These are phyloP conservation scores for Globisporangium cylindrosporum DNA, from an alignment of 352 stramenopile species.

Conservation along the genomic window DNA sequence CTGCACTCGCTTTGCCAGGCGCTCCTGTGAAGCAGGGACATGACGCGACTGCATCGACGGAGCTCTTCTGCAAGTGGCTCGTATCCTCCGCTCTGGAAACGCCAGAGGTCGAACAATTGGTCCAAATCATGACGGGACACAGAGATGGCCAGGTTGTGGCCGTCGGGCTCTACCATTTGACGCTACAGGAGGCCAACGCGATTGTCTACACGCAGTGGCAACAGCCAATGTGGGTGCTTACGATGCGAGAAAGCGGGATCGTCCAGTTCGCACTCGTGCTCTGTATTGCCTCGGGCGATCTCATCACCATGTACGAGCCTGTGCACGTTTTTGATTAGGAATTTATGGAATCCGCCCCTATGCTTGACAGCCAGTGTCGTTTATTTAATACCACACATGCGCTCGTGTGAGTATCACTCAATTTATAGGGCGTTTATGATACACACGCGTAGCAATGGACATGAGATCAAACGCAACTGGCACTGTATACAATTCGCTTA, in stretches of 20 bases:
- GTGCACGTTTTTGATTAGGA: background rate
- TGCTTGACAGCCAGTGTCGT: too few relatives aligned
- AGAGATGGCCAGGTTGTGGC: background rate
- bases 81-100: background rate
- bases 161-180: background rate
- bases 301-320: background rate
- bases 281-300: background rate
- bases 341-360: background rate
- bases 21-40: background rate
- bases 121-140: background rate
- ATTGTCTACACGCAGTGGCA: constrained; percentile 6
- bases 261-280: background rate
- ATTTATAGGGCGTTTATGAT: background rate
- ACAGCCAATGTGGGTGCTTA: background rate
- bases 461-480: background rate
- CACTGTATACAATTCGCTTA: background rate
- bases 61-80: background rate
- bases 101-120: background rate
- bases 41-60: background rate
- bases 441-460: background rate
- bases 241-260: background rate
- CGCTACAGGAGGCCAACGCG: background rate
- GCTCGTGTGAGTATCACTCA: background rate
- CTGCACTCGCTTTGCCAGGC: background rate
- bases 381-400: background rate